These are phyloP conservation scores for Penicillium maclennaniae DNA, from an alignment of 495 filamentous ascomycete genomes.

Conservation along the genomic window DNA sequence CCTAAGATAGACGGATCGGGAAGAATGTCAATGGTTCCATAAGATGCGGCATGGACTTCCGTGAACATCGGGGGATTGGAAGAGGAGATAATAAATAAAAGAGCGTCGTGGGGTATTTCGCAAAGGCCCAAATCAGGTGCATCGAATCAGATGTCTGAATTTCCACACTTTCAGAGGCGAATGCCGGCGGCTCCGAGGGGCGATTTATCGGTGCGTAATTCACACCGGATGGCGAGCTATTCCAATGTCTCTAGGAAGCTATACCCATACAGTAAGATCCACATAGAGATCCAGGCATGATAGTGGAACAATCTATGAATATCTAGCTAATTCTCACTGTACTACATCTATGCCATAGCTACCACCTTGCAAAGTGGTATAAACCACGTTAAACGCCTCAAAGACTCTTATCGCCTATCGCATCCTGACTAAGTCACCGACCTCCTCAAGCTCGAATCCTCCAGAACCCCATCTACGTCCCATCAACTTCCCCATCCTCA, in stretches of 20 bases:
- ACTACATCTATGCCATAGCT: background rate
- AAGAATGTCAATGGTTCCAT: constrained; percentile 32
- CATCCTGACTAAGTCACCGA: background rate
- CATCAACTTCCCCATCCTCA: background rate
- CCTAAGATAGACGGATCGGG: constrained; percentile 27
- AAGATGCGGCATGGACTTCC: constrained; percentile 17
- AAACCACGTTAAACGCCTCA: background rate
- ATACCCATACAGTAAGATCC: background rate
- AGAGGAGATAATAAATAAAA: constrained; percentile 3
- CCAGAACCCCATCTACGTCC: background rate
- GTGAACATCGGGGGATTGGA: constrained; percentile 19
- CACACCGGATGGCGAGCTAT: background rate
- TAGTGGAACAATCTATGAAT: background rate
- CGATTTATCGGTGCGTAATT: background rate
- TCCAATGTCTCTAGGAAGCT: background rate
- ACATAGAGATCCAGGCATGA: background rate
- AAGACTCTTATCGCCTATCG: background rate
- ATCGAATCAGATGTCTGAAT: background rate
- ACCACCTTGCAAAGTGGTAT: background rate
- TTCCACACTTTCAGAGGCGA: constrained; percentile 3
- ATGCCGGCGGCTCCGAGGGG: constrained; percentile 13
- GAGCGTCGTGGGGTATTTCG: background rate
- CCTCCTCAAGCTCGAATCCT: background rate
- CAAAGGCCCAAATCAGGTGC: background rate
- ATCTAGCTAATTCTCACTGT: background rate